A percentile compares a stretch with the other conserved stretches of the same genome.
These are phyloP conservation scores for Penicillium brevicompactum DNA, from an alignment of 2,329 filamentous ascomycete genomes.

Conservation along the genomic window DNA sequence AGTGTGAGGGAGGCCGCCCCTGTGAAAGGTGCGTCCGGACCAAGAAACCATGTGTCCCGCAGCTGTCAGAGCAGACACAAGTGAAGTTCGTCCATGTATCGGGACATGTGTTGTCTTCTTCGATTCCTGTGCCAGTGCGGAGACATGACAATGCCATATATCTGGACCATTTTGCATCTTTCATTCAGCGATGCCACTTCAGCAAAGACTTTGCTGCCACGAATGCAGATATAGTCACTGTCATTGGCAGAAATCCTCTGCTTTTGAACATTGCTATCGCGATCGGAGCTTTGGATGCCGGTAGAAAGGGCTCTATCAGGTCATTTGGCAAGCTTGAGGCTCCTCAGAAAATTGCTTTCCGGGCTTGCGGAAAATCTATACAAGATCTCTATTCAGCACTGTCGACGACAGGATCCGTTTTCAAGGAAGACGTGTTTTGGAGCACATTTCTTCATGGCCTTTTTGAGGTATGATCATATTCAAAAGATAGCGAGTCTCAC, in stretches of 20 bases:
- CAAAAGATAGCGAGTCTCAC: not conserved
- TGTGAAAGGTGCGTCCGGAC: not conserved
- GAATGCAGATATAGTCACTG: not conserved
- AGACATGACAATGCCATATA: not conserved
- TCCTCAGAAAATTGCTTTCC: not conserved
- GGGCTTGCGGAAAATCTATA: not conserved
- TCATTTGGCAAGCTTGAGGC: not conserved
- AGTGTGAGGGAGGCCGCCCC: not conserved
- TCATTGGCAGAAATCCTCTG: not conserved
- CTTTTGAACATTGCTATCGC: not conserved
- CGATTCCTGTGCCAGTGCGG: not conserved
- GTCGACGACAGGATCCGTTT: not conserved
- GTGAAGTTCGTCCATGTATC: not conserved
- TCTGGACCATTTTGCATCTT: slow-evolving; percentile 2
- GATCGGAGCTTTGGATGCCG: slow-evolving; percentile 1
- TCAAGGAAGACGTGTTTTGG: slow-evolving; percentile 4
- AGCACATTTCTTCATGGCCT: slow-evolving; percentile 4
- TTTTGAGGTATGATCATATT: slow-evolving; percentile 1
- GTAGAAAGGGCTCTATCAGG: not conserved
- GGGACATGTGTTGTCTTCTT: not conserved
- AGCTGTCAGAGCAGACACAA: not conserved
- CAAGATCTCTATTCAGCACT: not conserved
- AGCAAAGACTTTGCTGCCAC: not conserved
- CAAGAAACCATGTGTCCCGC: not conserved
- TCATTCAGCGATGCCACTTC: not conserved